phyloP scores from a whole-genome alignment of 1,139 yeast genomes.

The Magnusiomyces ingens region DNA sequence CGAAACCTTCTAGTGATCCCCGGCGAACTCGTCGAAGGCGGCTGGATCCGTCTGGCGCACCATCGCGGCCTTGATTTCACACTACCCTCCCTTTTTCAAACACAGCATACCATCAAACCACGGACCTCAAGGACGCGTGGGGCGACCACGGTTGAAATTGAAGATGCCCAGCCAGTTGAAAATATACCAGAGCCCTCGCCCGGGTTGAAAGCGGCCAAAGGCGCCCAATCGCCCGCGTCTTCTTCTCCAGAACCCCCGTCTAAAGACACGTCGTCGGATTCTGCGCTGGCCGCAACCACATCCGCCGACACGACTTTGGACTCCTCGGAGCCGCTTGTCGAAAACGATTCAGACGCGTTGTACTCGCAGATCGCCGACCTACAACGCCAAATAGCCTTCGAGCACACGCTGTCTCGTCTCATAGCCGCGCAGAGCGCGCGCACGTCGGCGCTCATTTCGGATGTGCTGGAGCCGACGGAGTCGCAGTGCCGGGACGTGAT shows the following conservation, averaged over 20 bases:
- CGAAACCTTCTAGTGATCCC: slow-evolving; percentile 75
- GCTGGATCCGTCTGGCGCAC: slow-evolving; percentile 62
- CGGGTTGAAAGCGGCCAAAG: not conserved
- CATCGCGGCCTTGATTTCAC: slow-evolving; percentile 49
- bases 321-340: too few species aligned
- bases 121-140: not conserved
- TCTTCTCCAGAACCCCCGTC: not conserved
- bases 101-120: too few species aligned
- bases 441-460: too few species aligned
- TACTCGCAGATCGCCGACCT: slow-evolving; percentile 6
- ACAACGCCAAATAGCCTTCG: slow-evolving; percentile 5
- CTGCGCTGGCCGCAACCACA: too few species aligned
- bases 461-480: too few species aligned
- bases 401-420: slow-evolving; percentile 5
- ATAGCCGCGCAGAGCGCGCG: too few species aligned
- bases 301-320: too few species aligned
- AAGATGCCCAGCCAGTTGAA: too few species aligned
- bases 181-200: not conserved
- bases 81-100: too few species aligned
- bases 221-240: not conserved
- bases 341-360: not conserved
- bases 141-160: not conserved
- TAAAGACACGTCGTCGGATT: too few species aligned
- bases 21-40: slow-evolving; percentile 54
- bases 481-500: not conserved